phyloP scores from a whole-genome alignment of 2,329 filamentous ascomycete species.

The Aureobasidium namibiae region DNA sequence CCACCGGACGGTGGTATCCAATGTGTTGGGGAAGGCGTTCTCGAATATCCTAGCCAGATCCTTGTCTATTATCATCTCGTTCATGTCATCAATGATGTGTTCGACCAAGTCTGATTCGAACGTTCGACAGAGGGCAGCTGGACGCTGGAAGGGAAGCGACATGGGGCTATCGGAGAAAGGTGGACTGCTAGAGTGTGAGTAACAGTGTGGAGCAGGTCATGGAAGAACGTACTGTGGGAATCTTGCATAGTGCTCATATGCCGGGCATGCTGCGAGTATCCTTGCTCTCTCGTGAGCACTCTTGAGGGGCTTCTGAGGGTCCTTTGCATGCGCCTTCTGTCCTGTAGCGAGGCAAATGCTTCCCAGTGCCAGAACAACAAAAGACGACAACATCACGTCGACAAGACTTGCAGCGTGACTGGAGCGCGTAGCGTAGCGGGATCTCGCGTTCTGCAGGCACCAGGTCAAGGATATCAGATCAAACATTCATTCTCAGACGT shows the following conservation, averaged over 20 bases:
- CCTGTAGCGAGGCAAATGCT: conserved; percentile 20
- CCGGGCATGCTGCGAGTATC: conserved; percentile 30
- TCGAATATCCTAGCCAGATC: conserved; percentile 90
- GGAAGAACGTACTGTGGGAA: conserved; percentile 27
- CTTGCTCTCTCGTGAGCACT: conserved; percentile 24
- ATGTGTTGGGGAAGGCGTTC: conserved; percentile 87
- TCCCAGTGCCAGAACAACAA: conserved; percentile 23
- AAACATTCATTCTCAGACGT: neutral
- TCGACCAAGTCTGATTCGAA: conserved; percentile 85
- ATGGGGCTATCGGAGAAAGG: conserved; percentile 75
- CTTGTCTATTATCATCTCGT: conserved; percentile 67
- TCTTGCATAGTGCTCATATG: conserved; percentile 31
- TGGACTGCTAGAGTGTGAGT: conserved; percentile 41
- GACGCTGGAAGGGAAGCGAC: conserved; percentile 77
- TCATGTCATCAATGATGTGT: conserved; percentile 76
- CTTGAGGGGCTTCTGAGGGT: conserved; percentile 19
- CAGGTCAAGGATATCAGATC: neutral
- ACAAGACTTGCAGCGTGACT: neutral
- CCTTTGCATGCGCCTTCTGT: conserved; percentile 13
- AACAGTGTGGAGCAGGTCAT: conserved; percentile 14
- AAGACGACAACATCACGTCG: neutral
- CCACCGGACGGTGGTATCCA: conserved; percentile 85
- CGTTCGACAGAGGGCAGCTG: conserved; percentile 71
- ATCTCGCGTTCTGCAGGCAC: neutral
- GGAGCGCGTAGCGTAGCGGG: no score